Base-by-base conservation (phyloP, 495 filamentous ascomycete genomes). In the Xylaria curta region DNA sequence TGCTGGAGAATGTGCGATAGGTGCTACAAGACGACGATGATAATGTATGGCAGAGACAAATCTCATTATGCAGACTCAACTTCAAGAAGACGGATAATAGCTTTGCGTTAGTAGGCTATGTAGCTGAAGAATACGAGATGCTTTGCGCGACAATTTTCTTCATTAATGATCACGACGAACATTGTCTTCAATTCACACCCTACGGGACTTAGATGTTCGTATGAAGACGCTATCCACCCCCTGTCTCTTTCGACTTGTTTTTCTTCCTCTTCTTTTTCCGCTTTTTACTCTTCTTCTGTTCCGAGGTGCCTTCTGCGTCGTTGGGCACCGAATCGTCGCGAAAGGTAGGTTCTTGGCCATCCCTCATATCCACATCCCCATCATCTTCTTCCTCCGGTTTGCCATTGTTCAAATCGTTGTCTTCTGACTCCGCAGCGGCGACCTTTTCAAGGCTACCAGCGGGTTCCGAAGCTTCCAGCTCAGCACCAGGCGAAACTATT, bases 221-320 rank as follows among this genome's bases (percentile, higher is more conserved):
- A 33, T 54, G 24, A 28, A 17, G 31, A 66, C 31, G 24, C 46
- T 44, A 64, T 42, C 56, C 61, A 8, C 19, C 36, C 40, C 36
- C 59, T 75, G 47, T 59, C 33, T 47, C 46, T 69, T 78, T 75
- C 21, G 63, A 72, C 24, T 60, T 60, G 33, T 60, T 60, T 38
- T 60, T 60, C 31, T 10, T 60, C 62, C 77, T 80, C 70, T 80
- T 76, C 75, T 82, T 84, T 74, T 82, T 88, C 78, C 86, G 87
- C 77, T 85, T 88, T 63, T 82, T 87, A 76, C 87, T 87, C 73
- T 84, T 85, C n/a, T 79, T 81, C 70, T 85, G 81, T 60, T 87
- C 82, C 28, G 80, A 80, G 56, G 53, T 38, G 36, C 70, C 56
- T 42, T 59, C 71, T 67, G 53, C 42, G 56, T 40, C 62, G 66